A percentile compares a stretch with the other conserved stretches of the same genome.
These are phyloP conservation scores for Penicillium coprophilum DNA, from an alignment of 495 filamentous ascomycete genomes.

Conservation along the genomic window DNA sequence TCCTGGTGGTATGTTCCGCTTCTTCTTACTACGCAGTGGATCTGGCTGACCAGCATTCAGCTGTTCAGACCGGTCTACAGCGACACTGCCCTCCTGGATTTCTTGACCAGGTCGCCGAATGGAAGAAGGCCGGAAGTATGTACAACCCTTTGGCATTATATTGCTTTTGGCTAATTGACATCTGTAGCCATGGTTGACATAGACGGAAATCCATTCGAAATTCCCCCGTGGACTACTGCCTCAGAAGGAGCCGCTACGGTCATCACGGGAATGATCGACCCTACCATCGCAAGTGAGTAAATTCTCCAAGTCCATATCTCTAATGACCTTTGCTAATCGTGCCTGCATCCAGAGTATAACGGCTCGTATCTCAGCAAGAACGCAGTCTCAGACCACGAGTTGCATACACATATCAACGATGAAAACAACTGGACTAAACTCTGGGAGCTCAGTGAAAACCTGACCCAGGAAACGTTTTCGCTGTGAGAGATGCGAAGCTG, in stretches of 20 bases:
- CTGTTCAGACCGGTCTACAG: conserved; percentile 20
- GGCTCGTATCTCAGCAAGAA: conserved; percentile 21
- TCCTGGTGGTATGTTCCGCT: conserved; percentile 18
- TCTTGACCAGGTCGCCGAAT: conserved; percentile 7
- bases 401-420: conserved; percentile 20
- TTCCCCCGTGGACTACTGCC: conserved; percentile 15
- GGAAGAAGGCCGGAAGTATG: conserved; percentile 19
- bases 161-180: not conserved
- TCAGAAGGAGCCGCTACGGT: conserved; percentile 25
- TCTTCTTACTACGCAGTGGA: not conserved
- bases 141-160: not conserved
- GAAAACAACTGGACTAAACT: conserved; percentile 19
- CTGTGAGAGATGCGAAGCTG: not conserved
- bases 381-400: conserved; percentile 18
- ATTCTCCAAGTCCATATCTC: not conserved
- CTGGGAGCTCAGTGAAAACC: conserved; percentile 20
- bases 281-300: conserved; percentile 20
- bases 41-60: conserved; percentile 4
- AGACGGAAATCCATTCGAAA: conserved; percentile 16
- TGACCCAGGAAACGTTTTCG: conserved; percentile 17
- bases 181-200: conserved; percentile 14
- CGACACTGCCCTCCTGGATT: conserved; percentile 16
- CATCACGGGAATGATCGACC: conserved; percentile 28
- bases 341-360: not conserved
- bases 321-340: not conserved